These are phyloP conservation scores for Candida tetrigidarum DNA, from an alignment of 1,139 yeast genomes.

Conservation along the genomic window DNA sequence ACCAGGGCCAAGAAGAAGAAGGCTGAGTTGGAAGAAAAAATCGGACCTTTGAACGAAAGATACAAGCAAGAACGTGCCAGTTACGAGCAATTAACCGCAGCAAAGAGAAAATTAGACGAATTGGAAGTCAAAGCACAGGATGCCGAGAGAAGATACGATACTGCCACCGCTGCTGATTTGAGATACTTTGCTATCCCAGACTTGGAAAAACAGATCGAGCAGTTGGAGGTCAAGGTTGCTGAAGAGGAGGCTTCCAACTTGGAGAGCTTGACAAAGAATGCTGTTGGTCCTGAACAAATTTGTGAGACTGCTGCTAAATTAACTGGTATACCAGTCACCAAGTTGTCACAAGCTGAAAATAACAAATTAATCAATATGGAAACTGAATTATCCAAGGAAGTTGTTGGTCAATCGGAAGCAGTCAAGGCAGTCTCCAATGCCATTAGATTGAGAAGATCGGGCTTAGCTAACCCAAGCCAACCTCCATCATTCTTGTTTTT, in stretches of 20 bases:
- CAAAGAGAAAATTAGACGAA: conserved; percentile 91
- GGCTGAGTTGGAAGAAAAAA: conserved; percentile 83
- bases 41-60: conserved; percentile 84
- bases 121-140: conserved; percentile 90
- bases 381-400: conserved; percentile 75
- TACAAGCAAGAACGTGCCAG: conserved; percentile 89
- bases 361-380: conserved; percentile 95
- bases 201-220: conserved; percentile 72
- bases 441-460: conserved; percentile 92
- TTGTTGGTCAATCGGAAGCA: conserved; percentile 96
- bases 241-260: conserved; percentile 70
- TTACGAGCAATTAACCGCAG: conserved; percentile 85
- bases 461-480: conserved; percentile 92
- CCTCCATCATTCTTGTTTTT: conserved; percentile 95
- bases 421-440: conserved; percentile 97
- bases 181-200: conserved; percentile 98
- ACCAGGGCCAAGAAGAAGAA: conserved; percentile 75
- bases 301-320: conserved; percentile 97
- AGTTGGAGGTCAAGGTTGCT: conserved; percentile 74
- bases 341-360: conserved; percentile 94
- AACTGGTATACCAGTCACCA: conserved; percentile 98
- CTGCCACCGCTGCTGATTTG: conserved; percentile 93
- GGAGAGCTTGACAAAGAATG: conserved; percentile 77
- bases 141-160: conserved; percentile 97
- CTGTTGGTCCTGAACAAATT: conserved; percentile 91